These are phyloP conservation scores for Taxillus chinensis DNA, from an alignment of 164 flowering plant genomes.

Conservation along the genomic window DNA sequence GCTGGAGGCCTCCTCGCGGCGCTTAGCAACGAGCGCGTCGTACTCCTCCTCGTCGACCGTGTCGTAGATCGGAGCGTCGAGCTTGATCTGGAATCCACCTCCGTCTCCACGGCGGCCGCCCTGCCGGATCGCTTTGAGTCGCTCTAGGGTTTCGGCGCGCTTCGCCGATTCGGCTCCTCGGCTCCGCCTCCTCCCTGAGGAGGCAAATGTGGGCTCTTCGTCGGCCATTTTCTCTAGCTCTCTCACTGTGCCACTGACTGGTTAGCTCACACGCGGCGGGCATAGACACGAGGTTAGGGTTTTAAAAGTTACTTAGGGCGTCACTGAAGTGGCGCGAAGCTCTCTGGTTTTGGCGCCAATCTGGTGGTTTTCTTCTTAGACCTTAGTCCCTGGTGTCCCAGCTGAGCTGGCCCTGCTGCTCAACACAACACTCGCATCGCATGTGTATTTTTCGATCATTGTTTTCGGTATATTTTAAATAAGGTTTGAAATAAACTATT, in stretches of 20 bases:
- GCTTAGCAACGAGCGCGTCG: constrained; percentile 57
- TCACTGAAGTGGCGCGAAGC: neutral
- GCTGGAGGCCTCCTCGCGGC: constrained; percentile 48
- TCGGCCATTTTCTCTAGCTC: constrained; percentile 25
- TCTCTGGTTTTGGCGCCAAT: neutral
- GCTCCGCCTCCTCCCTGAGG: constrained; percentile 30
- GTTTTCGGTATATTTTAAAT: no score
- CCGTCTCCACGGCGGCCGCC: constrained; percentile 48
- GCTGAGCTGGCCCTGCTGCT: no score
- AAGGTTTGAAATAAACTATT: no score
- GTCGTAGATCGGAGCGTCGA: constrained; percentile 79
- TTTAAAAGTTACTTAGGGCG: neutral
- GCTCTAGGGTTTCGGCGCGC: constrained; percentile 49
- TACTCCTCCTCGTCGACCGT: constrained; percentile 70
- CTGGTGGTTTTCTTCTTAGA: neutral
- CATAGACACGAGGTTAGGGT: neutral
- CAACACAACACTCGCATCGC: no score
- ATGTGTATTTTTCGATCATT: no score
- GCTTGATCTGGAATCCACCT: constrained; percentile 46
- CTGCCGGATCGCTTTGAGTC: constrained; percentile 45
- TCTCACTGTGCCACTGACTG: constrained; percentile 4
- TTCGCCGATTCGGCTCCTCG: constrained; percentile 39
- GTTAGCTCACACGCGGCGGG: neutral
- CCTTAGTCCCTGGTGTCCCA: no score
- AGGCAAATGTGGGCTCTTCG: constrained; percentile 20